Evolutionary conservation across 768 basidiomycete species (phyloP).

Genomic region (Strobilomyces echinocephalus): DNA sequence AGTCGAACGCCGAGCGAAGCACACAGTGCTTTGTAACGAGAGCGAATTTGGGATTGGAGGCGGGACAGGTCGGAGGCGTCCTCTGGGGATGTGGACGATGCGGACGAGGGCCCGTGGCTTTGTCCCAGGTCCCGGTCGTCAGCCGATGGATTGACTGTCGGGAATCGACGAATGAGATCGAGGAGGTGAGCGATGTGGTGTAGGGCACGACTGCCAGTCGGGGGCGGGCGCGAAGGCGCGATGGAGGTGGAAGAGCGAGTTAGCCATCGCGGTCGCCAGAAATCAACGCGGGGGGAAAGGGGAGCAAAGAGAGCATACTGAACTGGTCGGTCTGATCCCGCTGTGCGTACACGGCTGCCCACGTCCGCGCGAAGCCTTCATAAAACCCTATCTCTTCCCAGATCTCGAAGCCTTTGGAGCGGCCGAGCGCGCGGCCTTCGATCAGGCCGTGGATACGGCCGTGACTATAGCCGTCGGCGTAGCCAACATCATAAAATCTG

Average conservation of each 20-base stretch:
- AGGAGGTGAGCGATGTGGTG: constrained; percentile 69
- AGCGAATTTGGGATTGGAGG: constrained; percentile 79
- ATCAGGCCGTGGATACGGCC: constrained; percentile 87
- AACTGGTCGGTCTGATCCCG: constrained; percentile 21
- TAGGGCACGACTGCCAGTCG: constrained; percentile 43
- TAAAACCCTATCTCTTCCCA: constrained; percentile 98
- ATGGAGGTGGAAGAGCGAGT: not conserved
- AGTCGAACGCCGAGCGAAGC: constrained; percentile 70
- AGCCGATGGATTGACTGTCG: constrained; percentile 63
- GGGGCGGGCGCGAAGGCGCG: not conserved
- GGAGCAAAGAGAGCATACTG: not conserved
- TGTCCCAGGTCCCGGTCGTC: too few relatives aligned
- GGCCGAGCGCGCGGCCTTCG: constrained; percentile 84
- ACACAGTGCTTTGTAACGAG: constrained; percentile 83
- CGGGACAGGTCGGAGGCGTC: constrained; percentile 61
- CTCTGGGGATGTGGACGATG: constrained; percentile 15
- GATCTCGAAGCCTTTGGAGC: constrained; percentile 89
- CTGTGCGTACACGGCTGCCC: constrained; percentile 49
- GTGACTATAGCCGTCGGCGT: constrained; percentile 73
- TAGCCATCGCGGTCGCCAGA: too few relatives aligned
- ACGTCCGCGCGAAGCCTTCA: constrained; percentile 76
- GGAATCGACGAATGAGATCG: constrained; percentile 70
- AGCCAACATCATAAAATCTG: constrained; percentile 81
- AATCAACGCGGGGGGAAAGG: too few relatives aligned
- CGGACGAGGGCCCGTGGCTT: too few relatives aligned